These are phyloP conservation scores for Grigorovia yakushimaensis DNA, from an alignment of 805 yeast genomes.

Conservation along the genomic window DNA sequence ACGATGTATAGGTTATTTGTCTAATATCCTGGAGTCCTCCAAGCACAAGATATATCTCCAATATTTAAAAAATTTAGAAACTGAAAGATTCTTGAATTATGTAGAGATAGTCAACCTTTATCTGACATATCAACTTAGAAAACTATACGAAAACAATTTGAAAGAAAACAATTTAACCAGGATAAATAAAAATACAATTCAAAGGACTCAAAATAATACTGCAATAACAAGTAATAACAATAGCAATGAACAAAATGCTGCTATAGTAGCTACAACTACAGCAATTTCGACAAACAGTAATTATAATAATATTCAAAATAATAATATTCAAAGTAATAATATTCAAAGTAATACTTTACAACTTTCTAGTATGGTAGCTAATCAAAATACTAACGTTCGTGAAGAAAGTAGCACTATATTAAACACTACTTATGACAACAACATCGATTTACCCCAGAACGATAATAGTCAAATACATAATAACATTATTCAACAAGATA, in stretches of 20 bases:
- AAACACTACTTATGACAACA: not conserved
- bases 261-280: not conserved
- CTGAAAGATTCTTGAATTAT: slow-evolving; percentile 37
- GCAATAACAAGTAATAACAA: too few relatives aligned
- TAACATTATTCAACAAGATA: not conserved
- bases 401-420: not conserved
- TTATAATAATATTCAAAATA: too few relatives aligned
- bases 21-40: slow-evolving; percentile 20
- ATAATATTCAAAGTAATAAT: too few relatives aligned
- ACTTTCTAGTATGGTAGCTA: not conserved
- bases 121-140: not conserved
- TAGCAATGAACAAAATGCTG: not conserved
- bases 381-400: not conserved
- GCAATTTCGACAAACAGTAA: not conserved
- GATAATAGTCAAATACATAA: not conserved
- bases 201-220: too few relatives aligned
- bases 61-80: slow-evolving; percentile 21
- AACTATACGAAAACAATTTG: not conserved
- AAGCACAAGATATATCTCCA: slow-evolving; percentile 5
- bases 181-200: too few relatives aligned
- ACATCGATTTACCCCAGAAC: not conserved
- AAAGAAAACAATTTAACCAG: not conserved
- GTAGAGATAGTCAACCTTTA: slow-evolving; percentile 57
- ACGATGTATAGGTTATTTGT: slow-evolving; percentile 56
- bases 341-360: not conserved